These are phyloP conservation scores for Coemansia sp. DNA, from an alignment of 192 early-diverging fungal species.

Conservation along the genomic window DNA sequence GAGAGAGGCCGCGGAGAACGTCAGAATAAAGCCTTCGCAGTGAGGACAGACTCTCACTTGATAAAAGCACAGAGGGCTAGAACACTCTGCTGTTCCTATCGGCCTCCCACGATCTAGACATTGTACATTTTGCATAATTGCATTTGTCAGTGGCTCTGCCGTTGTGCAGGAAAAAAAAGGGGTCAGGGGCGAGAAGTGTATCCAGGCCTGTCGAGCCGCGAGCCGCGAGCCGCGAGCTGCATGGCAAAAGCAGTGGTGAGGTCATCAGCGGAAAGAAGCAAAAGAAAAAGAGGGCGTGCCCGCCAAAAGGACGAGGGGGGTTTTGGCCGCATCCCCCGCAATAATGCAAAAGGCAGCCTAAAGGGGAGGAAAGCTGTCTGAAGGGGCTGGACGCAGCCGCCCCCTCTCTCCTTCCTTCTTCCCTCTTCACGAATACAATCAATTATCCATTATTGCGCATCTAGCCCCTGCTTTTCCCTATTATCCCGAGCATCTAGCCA, in stretches of 20 bases:
- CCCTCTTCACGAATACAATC: not conserved
- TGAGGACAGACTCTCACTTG: too few species aligned
- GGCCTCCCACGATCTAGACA: constrained; percentile 2
- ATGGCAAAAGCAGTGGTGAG: not conserved
- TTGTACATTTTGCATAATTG: not conserved
- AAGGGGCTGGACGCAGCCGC: not conserved
- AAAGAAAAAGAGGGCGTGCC: not conserved
- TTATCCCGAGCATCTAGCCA: not conserved
- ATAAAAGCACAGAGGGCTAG: too few species aligned
- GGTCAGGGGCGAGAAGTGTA: not conserved
- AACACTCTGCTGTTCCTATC: not conserved
- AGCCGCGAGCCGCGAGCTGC: constrained; percentile 3
- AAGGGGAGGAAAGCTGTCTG: not conserved
- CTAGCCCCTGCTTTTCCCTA: not conserved
- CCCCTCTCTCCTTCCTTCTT: constrained; percentile 5
- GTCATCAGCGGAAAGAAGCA: not conserved
- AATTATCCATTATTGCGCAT: constrained; percentile 9
- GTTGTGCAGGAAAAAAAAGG: not conserved
- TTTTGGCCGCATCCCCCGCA: constrained; percentile 9
- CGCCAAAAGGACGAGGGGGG: not conserved
- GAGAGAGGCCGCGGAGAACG: not conserved
- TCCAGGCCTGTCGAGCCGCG: not conserved
- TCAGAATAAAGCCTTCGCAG: not conserved
- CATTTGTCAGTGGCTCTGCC: not conserved
- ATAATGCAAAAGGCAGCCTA: not conserved